phyloP scores from a whole-genome alignment of 148 eudicot species.

The Chenopodium berlandieri region DNA sequence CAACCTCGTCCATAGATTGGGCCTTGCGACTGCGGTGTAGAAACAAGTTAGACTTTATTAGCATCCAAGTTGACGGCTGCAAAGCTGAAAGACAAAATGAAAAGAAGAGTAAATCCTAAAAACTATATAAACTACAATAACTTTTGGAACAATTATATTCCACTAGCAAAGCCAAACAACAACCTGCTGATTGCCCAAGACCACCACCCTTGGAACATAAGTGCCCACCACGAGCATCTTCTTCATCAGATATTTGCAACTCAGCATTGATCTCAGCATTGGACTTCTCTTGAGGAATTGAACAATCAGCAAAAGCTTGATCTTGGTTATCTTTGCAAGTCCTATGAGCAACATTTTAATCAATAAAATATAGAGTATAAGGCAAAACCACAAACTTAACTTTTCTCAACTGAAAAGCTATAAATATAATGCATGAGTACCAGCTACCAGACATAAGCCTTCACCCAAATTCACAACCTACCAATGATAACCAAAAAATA shows the following conservation, averaged over 20 bases:
- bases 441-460: not conserved
- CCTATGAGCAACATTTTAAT: conserved; percentile 42
- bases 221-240: conserved; percentile 50
- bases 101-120: conserved; percentile 12
- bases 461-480: not conserved
- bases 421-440: not conserved
- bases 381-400: not conserved
- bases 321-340: conserved; percentile 86
- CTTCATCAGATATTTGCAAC: conserved; percentile 91
- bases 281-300: conserved; percentile 89
- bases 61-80: conserved; percentile 69
- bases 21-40: conserved; percentile 82
- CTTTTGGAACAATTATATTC: not conserved
- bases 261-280: conserved; percentile 87
- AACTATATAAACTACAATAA: conserved; percentile 4
- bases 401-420: not conserved
- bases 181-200: conserved; percentile 50
- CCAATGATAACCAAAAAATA: not conserved
- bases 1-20: conserved; percentile 89
- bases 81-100: conserved; percentile 38
- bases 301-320: conserved; percentile 78
- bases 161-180: conserved; percentile 25
- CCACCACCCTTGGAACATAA: conserved; percentile 39
- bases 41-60: conserved; percentile 72
- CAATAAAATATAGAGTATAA: conserved; percentile 14